Percentiles rank a stretch among this genome's conserved stretches.
Conservation (phyloP, 179 eudicot genomes). For the Silene noctiflora region DNA sequence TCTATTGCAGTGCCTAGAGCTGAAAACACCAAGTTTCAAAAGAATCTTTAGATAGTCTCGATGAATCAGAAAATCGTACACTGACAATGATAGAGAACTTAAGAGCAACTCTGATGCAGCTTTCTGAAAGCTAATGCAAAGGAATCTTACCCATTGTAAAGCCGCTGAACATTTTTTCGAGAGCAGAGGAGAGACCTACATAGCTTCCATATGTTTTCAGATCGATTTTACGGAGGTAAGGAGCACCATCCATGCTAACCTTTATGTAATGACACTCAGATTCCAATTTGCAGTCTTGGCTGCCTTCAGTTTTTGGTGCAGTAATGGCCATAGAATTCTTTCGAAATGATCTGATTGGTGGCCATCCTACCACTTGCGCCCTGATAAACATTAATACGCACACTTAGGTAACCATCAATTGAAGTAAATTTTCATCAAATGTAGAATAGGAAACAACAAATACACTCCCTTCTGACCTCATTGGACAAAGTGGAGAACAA, state of each 20-base stretch:
- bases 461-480: not conserved
- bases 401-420: not conserved
- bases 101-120: no score
- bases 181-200: constrained; percentile 45
- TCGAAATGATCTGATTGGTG: constrained; percentile 64
- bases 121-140: not conserved
- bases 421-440: not conserved
- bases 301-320: constrained; percentile 29
- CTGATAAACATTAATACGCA: constrained; percentile 26
- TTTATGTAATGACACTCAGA: constrained; percentile 46
- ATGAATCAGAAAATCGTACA: no score
- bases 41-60: no score
- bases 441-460: not conserved
- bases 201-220: constrained; percentile 44
- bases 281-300: constrained; percentile 28
- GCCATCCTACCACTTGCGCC: constrained; percentile 75
- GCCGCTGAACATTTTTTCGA: constrained; percentile 68
- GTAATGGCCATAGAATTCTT: constrained; percentile 54
- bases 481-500: no score
- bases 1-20: no score
- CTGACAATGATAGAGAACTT: no score
- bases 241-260: constrained; percentile 76
- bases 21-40: no score
- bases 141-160: constrained; percentile 30
- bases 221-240: constrained; percentile 62